Evolutionary conservation across 1,284 basidiomycete species (phyloP), one percentile per base, ranked within the genome.

Genomic region (Microbotryomycetes sp.): DNA sequence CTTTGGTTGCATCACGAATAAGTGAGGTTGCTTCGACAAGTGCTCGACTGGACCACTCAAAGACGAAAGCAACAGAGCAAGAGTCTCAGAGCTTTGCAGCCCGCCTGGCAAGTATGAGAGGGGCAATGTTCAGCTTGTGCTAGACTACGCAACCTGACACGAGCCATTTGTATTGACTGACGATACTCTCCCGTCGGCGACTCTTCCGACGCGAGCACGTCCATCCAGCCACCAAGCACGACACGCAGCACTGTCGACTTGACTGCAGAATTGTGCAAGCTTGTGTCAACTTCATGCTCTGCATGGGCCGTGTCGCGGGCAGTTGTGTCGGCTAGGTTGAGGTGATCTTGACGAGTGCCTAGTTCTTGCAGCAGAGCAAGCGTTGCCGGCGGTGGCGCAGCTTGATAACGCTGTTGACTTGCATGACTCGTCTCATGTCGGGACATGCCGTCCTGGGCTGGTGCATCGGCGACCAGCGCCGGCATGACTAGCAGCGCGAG

Each of bases 151-250:
- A 53, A 50, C 6, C 62, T 59, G 9, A 42, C 49, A 3, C 47
- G 58, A 22, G 2, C 45, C 23, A n/a, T 54, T 62, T 63, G 47
- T 9, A 32, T 25, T 16, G 7, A 50, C 64, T 56, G 23, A 54
- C 56, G 16, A 22, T 56, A n/a, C 31, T n/a, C 15, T 6, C 42
- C 46, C n/a, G 45, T 49, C 56, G 46, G 56, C n/a, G 48, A 25
- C 30, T 62, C 59, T 31, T 69, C 65, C 19, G 30, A 9, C 56
- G 57, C 56, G 48, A 69, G 60, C 15, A 63, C 56, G 49, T 62
- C 57, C 49, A 69, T 60, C 58, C 63, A 69, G 2, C 65, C 63
- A 19, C 62, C 58, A 19, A 69, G 56, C 7, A 69, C 65, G 58
- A 65, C 53, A 47, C 66, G 59, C 45, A 67, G 56, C 28, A 69